Base-by-base conservation (phyloP, 768 basidiomycete genomes). In the Russula earlei region DNA sequence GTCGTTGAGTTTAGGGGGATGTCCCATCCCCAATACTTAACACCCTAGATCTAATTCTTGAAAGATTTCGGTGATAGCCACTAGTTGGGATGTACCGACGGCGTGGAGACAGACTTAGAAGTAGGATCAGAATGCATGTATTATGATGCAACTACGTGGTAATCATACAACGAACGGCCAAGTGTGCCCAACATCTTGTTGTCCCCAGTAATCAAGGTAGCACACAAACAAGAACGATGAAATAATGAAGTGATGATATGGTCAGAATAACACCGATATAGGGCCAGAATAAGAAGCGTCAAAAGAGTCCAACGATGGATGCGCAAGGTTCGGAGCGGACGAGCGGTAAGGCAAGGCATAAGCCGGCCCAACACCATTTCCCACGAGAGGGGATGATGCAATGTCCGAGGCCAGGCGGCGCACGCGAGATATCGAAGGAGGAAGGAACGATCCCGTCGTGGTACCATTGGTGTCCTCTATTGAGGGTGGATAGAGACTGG, bases 191-290 rank as follows among this genome's bases (percentile, higher is more conserved):
- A 38, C 34, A 36, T 48, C 19, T 22, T 19, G 47, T n/a, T 24
- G 37, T 25, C 5, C 56, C 40, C 34, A 47, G 38, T 31, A 44
- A 17, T 19, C 19, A 25, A 33, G 54, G 31, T 33, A 12, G 52
- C 25, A 38, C 57, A 54, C 57, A 24, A 42, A 58, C 52, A 58
- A 57, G 56, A 57, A 57, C 48, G 50, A 7, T 44, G 17, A 55
- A 27, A 19, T 38, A 31, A 54, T 46, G 49, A 29, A 47, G 15
- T 0, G 31, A 51, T 48, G 52, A 43, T 53, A 38, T 43, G 51
- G 40, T 58, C 57, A 58, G 31, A 38, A 58, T 43, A 58, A 49
- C 40, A 58, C 42, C 53, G 56, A 33, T 49, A 58, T 58, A 9
- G 52, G 24, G 17, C 36, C 52, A 11, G 41, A 27, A 49, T 54